A percentile compares a stretch with the other conserved stretches of the same genome.
These are phyloP conservation scores for Amoebophrya sp. DNA, from an alignment of 169 alveolate genomes.

Conservation along the genomic window DNA sequence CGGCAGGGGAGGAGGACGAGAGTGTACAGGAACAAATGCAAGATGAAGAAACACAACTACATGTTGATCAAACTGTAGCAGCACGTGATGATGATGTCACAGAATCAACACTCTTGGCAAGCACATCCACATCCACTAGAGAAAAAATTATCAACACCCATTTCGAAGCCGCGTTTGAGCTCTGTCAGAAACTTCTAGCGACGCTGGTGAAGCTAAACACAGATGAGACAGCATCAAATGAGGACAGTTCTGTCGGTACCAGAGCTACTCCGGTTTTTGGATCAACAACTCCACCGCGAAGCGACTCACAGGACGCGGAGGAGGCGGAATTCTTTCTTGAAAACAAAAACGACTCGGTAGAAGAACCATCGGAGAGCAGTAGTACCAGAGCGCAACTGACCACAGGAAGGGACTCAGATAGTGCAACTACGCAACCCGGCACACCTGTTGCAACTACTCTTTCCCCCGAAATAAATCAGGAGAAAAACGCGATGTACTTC, in stretches of 20 bases:
- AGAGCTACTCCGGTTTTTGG: too few species aligned
- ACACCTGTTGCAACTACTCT: neutral
- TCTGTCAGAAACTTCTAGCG: too few species aligned
- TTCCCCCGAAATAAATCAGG: neutral
- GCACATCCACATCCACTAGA: too few species aligned
- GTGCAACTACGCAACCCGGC: neutral
- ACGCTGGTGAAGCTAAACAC: too few species aligned
- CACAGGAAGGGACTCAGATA: neutral
- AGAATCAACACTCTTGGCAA: neutral
- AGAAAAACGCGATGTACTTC: neutral
- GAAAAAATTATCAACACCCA: too few species aligned
- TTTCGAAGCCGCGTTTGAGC: too few species aligned
- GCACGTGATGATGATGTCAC: neutral
- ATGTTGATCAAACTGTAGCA: neutral
- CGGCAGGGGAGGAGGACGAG: neutral
- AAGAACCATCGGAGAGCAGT: neutral
- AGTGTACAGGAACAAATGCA: neutral
- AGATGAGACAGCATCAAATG: too few species aligned
- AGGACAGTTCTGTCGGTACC: too few species aligned
- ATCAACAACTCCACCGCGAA: too few species aligned
- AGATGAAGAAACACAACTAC: neutral
- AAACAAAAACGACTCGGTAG: neutral
- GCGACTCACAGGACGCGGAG: too few species aligned
- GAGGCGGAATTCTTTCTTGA: neutral
- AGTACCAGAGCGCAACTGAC: neutral